These are phyloP conservation scores for Russula ochroleuca DNA, from an alignment of 768 basidiomycete genomes.

Conservation along the genomic window DNA sequence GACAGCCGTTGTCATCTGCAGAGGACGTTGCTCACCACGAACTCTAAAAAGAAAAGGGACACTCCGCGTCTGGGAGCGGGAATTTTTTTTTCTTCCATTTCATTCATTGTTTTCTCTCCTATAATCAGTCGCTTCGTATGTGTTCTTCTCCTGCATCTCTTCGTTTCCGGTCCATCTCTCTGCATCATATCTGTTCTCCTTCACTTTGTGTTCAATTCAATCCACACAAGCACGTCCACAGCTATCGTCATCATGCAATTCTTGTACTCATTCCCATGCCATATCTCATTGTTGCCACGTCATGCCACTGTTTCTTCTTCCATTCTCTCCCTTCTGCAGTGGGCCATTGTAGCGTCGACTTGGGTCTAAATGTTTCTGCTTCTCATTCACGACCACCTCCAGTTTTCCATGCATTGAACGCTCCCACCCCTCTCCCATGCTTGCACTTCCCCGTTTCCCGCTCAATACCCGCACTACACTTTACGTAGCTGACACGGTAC, in stretches of 20 bases:
- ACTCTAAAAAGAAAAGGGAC: slow-evolving; percentile 18
- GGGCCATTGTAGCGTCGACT: slow-evolving; percentile 9
- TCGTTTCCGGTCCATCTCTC: slow-evolving; percentile 15
- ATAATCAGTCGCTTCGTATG: slow-evolving; percentile 10
- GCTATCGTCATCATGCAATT: slow-evolving; percentile 30
- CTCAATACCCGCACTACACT: slow-evolving; percentile 25
- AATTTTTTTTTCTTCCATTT: background rate
- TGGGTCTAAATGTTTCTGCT: background rate
- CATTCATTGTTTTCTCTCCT: background rate
- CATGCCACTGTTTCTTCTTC: slow-evolving; percentile 9
- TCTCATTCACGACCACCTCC: slow-evolving; percentile 4
- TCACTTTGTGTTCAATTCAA: slow-evolving; percentile 17
- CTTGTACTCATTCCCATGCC: slow-evolving; percentile 29
- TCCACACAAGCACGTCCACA: slow-evolving; percentile 26
- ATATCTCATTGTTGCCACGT: slow-evolving; percentile 29
- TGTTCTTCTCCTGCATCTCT: slow-evolving; percentile 13
- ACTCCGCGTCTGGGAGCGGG: slow-evolving; percentile 14
- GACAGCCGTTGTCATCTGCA: slow-evolving; percentile 12
- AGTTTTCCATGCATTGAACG: slow-evolving; percentile 20
- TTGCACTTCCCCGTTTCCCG: slow-evolving; percentile 11
- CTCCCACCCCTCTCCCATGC: slow-evolving; percentile 21
- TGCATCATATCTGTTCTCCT: slow-evolving; percentile 23
- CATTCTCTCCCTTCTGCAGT: background rate
- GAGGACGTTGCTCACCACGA: slow-evolving; percentile 19
- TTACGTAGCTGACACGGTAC: slow-evolving; percentile 26